phyloP scores from a whole-genome alignment of 495 filamentous ascomycete species.

The Haplographium delicatum region DNA sequence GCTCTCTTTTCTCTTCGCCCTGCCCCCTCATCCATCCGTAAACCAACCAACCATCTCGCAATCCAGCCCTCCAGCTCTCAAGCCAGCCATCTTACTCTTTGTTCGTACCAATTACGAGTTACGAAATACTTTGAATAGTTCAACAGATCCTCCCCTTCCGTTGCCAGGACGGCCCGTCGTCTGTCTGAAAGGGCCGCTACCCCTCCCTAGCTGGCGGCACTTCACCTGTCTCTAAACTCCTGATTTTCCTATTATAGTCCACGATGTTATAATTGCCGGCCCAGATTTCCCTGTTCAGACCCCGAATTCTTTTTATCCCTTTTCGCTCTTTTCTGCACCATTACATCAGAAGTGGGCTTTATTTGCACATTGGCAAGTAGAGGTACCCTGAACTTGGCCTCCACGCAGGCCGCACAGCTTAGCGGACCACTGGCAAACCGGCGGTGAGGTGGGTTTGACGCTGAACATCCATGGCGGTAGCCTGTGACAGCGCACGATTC shows the following conservation, averaged over 20 bases:
- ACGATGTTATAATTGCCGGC: constrained; percentile 9
- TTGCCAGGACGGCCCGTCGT: too few relatives aligned
- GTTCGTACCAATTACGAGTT: too few relatives aligned
- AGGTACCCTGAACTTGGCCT: constrained; percentile 1
- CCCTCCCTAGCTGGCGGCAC: too few relatives aligned
- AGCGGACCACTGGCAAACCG: constrained; percentile 3
- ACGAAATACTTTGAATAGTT: too few relatives aligned
- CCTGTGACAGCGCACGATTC: constrained; percentile 23
- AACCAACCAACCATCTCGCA: too few relatives aligned
- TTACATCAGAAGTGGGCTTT: constrained; percentile 13
- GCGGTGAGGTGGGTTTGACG: constrained; percentile 5
- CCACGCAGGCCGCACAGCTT: neutral
- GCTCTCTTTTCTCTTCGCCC: too few relatives aligned
- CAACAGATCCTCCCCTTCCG: too few relatives aligned
- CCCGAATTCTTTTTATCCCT: neutral
- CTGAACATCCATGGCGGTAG: neutral
- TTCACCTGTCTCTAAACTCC: too few relatives aligned
- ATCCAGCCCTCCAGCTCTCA: too few relatives aligned
- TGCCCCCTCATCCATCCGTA: too few relatives aligned
- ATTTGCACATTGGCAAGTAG: constrained; percentile 3
- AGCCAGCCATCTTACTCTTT: too few relatives aligned
- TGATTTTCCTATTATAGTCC: neutral
- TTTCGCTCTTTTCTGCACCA: constrained; percentile 1
- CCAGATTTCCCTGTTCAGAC: constrained; percentile 16
- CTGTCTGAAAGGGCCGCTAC: too few relatives aligned